Evolutionary conservation across 331 rosid species (phyloP), one percentile per base, ranked within the genome.

Genomic region (Erythrophleum ivorense): DNA sequence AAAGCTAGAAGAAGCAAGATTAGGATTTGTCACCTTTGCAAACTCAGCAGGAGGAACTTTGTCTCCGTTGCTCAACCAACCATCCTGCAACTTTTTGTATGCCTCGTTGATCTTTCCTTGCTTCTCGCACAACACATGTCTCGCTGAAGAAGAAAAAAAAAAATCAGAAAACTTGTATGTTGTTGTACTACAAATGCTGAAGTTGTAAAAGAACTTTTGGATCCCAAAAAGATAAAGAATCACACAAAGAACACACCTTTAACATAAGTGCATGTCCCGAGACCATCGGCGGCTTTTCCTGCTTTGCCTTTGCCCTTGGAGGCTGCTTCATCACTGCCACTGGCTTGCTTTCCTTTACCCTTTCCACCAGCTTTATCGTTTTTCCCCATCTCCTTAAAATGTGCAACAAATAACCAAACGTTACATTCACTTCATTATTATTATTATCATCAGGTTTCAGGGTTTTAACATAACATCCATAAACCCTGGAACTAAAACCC

Each of bases 1-100:
- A n/a, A n/a, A n/a, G n/a, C n/a, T n/a, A 18, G 55, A 24, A 38
- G 48, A 60, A 76, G 7, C 16, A 75, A 38, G 45, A 53, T n/a
- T 40, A n/a, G 46, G 18, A 31, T 36, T 55, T 57, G 83, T 53
- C 76, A 92, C 97, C 90, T 94, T 94, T 2, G 97, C 97, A 86
- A 92, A 94, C 88, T 94, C 98, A 6, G 97, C 91, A 4, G 97
- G 97, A 14, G 98, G 98, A 46, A 94, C 97, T 84, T 92, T 92
- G 78, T 94, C 97, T 59, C 97, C 98, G 19, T 94, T 88, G 82
- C 86, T 13, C 59, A 94, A 97, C 98, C 97, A 94, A 48, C 98
- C 97, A 75, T 92, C 97, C 86, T 92, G 89, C 85, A 94, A 82
- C 89, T 94, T 92, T 94, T 94, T 94, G 87, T 94, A 89, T n/a